Conservation (phyloP, 1,284 basidiomycete genomes). For the Cryptococcus sp. region DNA sequence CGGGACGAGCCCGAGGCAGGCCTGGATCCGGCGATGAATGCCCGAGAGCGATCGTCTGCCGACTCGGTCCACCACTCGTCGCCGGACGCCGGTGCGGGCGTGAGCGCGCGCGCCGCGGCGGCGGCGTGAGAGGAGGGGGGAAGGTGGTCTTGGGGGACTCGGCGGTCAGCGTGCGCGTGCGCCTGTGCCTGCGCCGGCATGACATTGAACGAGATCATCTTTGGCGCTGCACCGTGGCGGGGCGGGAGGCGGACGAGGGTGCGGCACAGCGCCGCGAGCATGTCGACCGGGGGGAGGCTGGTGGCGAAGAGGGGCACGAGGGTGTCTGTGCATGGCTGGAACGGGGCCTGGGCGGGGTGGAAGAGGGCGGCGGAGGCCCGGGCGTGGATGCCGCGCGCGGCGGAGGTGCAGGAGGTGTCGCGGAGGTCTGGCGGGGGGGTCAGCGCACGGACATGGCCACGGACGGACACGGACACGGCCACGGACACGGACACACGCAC, state of each 20-base stretch:
- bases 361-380: conserved; percentile 21
- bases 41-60: too few relatives aligned
- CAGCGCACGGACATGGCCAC: neutral
- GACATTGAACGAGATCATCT: neutral
- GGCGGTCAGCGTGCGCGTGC: neutral
- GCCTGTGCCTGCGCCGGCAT: neutral
- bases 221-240: neutral
- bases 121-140: neutral
- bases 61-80: too few relatives aligned
- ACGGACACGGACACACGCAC: conserved; percentile 20
- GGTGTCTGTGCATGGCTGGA: conserved; percentile 35
- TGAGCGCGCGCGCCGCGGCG: too few relatives aligned
- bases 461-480: neutral
- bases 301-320: conserved; percentile 28
- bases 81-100: too few relatives aligned
- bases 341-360: conserved; percentile 21
- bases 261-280: conserved; percentile 25
- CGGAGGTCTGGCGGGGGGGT: conserved; percentile 28
- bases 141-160: neutral
- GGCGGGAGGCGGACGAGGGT: conserved; percentile 24
- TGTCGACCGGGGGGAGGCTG: conserved; percentile 12
- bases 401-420: conserved; percentile 35
- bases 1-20: too few relatives aligned
- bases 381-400: conserved; percentile 31
- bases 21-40: too few relatives aligned